Conservation (phyloP, 106 monocot genomes). For the Dioscorea dumetorum region DNA sequence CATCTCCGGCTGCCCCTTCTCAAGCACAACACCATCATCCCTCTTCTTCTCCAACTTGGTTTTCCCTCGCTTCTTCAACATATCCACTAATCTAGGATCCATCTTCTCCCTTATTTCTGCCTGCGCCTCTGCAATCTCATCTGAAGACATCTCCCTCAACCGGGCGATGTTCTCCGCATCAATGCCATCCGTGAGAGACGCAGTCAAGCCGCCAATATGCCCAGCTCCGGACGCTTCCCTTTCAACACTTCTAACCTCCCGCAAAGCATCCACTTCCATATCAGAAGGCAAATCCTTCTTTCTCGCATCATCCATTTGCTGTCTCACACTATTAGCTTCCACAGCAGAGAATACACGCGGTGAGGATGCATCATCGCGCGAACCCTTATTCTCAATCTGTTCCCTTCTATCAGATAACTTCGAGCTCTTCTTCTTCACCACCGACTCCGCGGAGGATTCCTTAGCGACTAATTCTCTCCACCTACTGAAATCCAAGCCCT, state of each 20-base stretch:
- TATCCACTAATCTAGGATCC: constrained; percentile 55
- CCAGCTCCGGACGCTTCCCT: no score
- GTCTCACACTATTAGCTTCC: no score
- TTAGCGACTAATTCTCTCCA: constrained; percentile 45
- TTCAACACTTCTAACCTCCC: no score
- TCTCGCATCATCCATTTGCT: no score
- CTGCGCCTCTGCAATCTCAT: constrained; percentile 82
- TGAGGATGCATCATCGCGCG: no score
- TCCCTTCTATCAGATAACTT: no score
- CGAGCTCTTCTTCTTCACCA: not conserved
- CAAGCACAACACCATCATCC: not conserved
- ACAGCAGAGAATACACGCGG: no score
- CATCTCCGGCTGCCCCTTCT: constrained; percentile 2
- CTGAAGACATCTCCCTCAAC: constrained; percentile 58
- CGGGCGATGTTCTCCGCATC: constrained; percentile 60
- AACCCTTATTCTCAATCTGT: no score
- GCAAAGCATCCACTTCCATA: not conserved
- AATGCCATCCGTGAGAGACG: constrained; percentile 50
- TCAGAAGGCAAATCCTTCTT: not conserved
- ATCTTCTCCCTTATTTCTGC: constrained; percentile 76
- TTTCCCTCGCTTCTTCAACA: constrained; percentile 66
- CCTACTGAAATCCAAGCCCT: constrained; percentile 55
- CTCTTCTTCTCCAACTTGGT: constrained; percentile 32
- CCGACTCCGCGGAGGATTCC: not conserved
- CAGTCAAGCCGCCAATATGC: not conserved